Base-by-base conservation (phyloP, 2,329 filamentous ascomycete species). In the Aspergillus pseudonomiae region DNA sequence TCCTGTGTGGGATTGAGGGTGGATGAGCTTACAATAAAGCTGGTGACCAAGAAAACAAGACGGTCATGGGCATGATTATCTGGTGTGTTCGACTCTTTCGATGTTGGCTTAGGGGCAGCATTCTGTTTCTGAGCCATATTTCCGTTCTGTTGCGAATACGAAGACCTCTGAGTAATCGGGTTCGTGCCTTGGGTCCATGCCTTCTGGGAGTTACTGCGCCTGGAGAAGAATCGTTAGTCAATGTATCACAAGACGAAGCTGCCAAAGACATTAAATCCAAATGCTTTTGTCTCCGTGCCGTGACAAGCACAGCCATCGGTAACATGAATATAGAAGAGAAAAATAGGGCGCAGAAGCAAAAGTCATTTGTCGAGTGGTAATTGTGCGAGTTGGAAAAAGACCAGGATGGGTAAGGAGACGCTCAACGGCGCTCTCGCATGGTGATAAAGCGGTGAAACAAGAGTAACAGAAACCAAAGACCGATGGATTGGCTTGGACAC, bases 171-270 rank as follows among this genome's bases (percentile, higher is more conserved):
- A 24, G 85, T 87, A 73, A 88, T 84, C 52, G 86, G 85, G 74
- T 89, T 89, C 62, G 84, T 82, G 70, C 85, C 85, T 71, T 84
- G 81, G 56, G 83, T 82, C 87, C 87, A 89, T 71, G 86, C 86
- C 76, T 86, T 88, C 68, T 84, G 84, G 55, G 82, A 81, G 75
- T 76, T 85, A 78, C 80, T 84, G 81, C 77, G 84, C 82, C 79
- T 78, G 66, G 59, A 32, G 26, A 41, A 34, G 10, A 19, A 65
- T 59, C 53, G 14, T 67, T 68, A 64, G 70, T 71, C 59, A 75
- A 72, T 63, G 66, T 57, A 56, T 59, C 10, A 16, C 41, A 28
- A 48, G 36, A 26, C 10, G 19, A 43, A 26, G 24, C 43, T 39
- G 21, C 6, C 46, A 7, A 12, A n/a, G 4, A 1, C 28, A 19